A percentile compares a stretch with the other conserved stretches of the same genome.
Conservation (phyloP, 2,329 filamentous ascomycete genomes). For the Meredithiella fracta region DNA sequence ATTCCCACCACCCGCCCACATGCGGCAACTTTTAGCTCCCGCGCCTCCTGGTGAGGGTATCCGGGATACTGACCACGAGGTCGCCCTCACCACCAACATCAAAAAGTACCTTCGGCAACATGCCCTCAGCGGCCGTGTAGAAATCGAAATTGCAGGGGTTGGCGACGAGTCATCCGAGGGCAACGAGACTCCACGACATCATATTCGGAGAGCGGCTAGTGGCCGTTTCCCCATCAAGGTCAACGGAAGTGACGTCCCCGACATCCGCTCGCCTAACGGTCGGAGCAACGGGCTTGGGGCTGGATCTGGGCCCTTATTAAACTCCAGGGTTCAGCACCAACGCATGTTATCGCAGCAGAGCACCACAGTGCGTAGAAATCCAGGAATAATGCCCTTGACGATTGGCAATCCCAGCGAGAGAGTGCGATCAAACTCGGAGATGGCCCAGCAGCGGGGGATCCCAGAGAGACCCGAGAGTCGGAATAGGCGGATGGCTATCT, state of each 20-base stretch:
- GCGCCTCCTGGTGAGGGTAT: slow-evolving; percentile 35
- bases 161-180: slow-evolving; percentile 54
- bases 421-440: slow-evolving; percentile 48
- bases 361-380: slow-evolving; percentile 42
- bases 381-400: slow-evolving; percentile 50
- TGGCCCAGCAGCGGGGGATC: slow-evolving; percentile 31
- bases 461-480: slow-evolving; percentile 37
- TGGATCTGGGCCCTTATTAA: slow-evolving; percentile 50
- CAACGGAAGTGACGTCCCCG: slow-evolving; percentile 52
- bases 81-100: slow-evolving; percentile 42
- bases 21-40: slow-evolving; percentile 37
- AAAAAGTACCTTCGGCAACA: slow-evolving; percentile 43
- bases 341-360: slow-evolving; percentile 57
- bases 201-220: slow-evolving; percentile 43
- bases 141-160: slow-evolving; percentile 38
- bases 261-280: slow-evolving; percentile 49
- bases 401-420: slow-evolving; percentile 56
- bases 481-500: slow-evolving; percentile 46
- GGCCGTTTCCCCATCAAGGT: slow-evolving; percentile 55
- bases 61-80: slow-evolving; percentile 46
- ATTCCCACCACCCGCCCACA: slow-evolving; percentile 57
- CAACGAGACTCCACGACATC: slow-evolving; percentile 62
- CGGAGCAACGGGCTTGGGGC: not conserved
- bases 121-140: slow-evolving; percentile 33
- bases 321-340: slow-evolving; percentile 58